These are phyloP conservation scores for Atkinsonella texensis DNA, from an alignment of 2,329 filamentous ascomycete species.

Conservation along the genomic window DNA sequence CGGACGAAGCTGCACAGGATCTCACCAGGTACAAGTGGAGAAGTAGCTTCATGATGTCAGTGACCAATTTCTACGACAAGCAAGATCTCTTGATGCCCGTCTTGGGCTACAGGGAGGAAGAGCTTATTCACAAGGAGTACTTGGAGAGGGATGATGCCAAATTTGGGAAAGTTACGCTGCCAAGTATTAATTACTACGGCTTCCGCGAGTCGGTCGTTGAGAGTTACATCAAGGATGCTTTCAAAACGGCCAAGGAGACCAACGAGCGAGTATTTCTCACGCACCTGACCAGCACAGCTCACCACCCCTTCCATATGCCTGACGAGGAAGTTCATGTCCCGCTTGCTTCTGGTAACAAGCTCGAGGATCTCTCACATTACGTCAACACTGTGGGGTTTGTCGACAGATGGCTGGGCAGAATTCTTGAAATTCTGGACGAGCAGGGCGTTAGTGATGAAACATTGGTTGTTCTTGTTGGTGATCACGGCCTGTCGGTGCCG, in stretches of 20 bases:
- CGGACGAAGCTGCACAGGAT: slow-evolving; percentile 5
- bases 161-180: slow-evolving; percentile 16
- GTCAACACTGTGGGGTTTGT: slow-evolving; percentile 20
- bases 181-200: slow-evolving; percentile 24
- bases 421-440: slow-evolving; percentile 19
- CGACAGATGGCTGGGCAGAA: slow-evolving; percentile 20
- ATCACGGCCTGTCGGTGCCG: slow-evolving; percentile 21
- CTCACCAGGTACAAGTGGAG: slow-evolving; percentile 19
- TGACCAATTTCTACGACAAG: slow-evolving; percentile 22
- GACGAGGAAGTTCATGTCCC: slow-evolving; percentile 16
- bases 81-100: slow-evolving; percentile 18
- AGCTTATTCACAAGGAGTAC: slow-evolving; percentile 18
- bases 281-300: slow-evolving; percentile 24
- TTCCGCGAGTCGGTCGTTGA: slow-evolving; percentile 20
- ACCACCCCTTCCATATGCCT: slow-evolving; percentile 22
- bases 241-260: slow-evolving; percentile 16
- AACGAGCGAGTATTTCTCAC: slow-evolving; percentile 22
- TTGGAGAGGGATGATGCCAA: slow-evolving; percentile 17
- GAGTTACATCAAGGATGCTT: slow-evolving; percentile 21
- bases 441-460: slow-evolving; percentile 21
- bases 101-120: slow-evolving; percentile 18
- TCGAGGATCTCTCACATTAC: slow-evolving; percentile 20
- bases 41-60: slow-evolving; percentile 21
- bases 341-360: slow-evolving; percentile 13
- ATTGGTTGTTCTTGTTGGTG: slow-evolving; percentile 19